Evolutionary conservation across 2,329 filamentous ascomycete genomes (phyloP), one percentile per base, ranked within the genome.

Genomic region (Herpotrichia juniperi): DNA sequence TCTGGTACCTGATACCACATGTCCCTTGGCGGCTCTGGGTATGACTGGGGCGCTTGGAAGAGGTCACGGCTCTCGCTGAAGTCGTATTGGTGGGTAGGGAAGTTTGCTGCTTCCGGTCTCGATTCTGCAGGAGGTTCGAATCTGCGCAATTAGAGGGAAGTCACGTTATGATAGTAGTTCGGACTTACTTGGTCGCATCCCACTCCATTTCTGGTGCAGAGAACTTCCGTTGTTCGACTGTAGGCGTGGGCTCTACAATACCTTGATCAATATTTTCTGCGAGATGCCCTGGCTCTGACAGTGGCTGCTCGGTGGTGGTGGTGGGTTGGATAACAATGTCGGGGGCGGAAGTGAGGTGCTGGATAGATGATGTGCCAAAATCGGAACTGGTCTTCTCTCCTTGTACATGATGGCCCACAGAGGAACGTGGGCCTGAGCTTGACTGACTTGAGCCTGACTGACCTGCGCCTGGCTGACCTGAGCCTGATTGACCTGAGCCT

Each of bases 1-100:
- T 85, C 69, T 4, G 92, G 92, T 30, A 96, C 83, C 63, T 93
- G 80, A 69, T 94, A 96, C 82, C 88, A 94, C 90, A 96, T 93
- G 67, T 93, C 84, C 71, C 83, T 89, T 0, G 93, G 91, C 16
- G 91, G 90, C 66, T 91, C 90, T 2, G 93, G 90, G 66, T 96
- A 94, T 47, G 84, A 81, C 53, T 79, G 74, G 16, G 93, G 93
- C 26, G 93, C 84, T 48, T 90, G 83, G 74, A 96, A 97, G 9
- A 90, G 85, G 28, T 85, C 75, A 16, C 81, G 80, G 71, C 93
- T 89, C 50, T 83, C 83, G 50, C 89, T 96, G 87, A 97, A 97
- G 50, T 84, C 82, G 74, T 97, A 97, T 49, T 86, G 86, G 50
- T 86, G 84, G 42, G 82, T 81, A 14, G 92, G 91, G 67, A 97